Evolutionary conservation across 2,329 filamentous ascomycete genomes (phyloP).

Genomic region (Atkinsonella hypoxylon): DNA sequence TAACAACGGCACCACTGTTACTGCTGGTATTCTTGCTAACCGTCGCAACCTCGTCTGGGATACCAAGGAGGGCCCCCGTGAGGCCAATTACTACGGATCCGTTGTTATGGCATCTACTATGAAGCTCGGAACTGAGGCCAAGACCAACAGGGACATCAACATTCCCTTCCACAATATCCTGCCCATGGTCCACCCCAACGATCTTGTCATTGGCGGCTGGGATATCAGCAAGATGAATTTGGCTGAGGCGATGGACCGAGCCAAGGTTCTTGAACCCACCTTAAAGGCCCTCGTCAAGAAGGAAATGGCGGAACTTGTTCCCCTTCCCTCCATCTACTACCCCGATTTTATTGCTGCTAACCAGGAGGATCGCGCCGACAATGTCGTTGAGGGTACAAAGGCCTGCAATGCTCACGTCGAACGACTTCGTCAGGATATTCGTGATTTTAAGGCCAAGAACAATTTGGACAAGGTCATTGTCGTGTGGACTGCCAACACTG

Average conservation of each 20-base stretch:
- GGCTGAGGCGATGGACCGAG: constrained; percentile 87
- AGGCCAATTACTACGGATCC: constrained; percentile 96
- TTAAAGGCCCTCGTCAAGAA: constrained; percentile 84
- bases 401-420: constrained; percentile 82
- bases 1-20: constrained; percentile 96
- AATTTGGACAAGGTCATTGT: constrained; percentile 89
- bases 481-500: constrained; percentile 98
- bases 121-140: constrained; percentile 82
- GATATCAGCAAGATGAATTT: constrained; percentile 90
- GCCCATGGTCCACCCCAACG: constrained; percentile 95
- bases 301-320: constrained; percentile 81
- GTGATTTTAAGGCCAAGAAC: constrained; percentile 81
- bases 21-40: constrained; percentile 94
- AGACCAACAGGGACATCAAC: constrained; percentile 82
- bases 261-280: constrained; percentile 87
- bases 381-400: constrained; percentile 71
- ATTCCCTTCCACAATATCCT: constrained; percentile 90
- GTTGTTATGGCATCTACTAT: constrained; percentile 94
- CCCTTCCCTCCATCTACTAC: constrained; percentile 93
- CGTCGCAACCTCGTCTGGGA: constrained; percentile 79
- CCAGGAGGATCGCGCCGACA: constrained; percentile 93
- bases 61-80: constrained; percentile 74
- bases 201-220: constrained; percentile 91
- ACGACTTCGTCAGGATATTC: constrained; percentile 85
- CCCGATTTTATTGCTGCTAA: constrained; percentile 99